These are phyloP conservation scores for Naganishia onofrii DNA, from an alignment of 768 basidiomycete species.

Conservation along the genomic window DNA sequence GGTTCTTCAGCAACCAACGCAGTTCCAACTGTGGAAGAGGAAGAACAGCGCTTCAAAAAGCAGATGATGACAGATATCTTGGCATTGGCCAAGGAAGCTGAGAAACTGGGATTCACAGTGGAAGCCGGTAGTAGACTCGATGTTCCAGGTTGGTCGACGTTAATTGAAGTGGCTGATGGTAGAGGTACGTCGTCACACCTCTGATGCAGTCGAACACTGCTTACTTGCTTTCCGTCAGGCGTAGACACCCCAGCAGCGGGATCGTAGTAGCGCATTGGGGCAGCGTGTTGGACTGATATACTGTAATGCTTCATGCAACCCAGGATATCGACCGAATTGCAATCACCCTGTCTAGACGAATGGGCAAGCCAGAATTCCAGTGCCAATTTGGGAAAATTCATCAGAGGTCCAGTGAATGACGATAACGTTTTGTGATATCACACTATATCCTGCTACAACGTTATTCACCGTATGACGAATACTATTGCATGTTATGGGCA, in stretches of 20 bases:
- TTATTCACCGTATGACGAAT: too few species aligned
- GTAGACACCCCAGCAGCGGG: background rate
- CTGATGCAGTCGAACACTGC: too few species aligned
- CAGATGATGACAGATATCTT: constrained; percentile 87
- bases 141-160: constrained; percentile 43
- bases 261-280: background rate
- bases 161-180: constrained; percentile 43
- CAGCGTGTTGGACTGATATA: background rate
- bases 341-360: too few species aligned
- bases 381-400: too few species aligned
- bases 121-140: constrained; percentile 52
- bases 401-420: too few species aligned
- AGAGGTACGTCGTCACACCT: constrained; percentile 1
- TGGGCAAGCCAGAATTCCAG: too few species aligned
- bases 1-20: constrained; percentile 55
- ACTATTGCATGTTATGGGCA: too few species aligned
- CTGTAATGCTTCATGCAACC: background rate
- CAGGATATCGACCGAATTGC: too few species aligned
- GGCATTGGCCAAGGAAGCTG: constrained; percentile 75
- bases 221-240: background rate
- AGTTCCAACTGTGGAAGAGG: constrained; percentile 67
- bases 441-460: too few species aligned
- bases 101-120: constrained; percentile 61
- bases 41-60: constrained; percentile 80
- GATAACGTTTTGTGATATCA: too few species aligned